These are phyloP conservation scores for Skeletonema menzelii DNA, from an alignment of 108 stramenopile species.

Conservation along the genomic window DNA sequence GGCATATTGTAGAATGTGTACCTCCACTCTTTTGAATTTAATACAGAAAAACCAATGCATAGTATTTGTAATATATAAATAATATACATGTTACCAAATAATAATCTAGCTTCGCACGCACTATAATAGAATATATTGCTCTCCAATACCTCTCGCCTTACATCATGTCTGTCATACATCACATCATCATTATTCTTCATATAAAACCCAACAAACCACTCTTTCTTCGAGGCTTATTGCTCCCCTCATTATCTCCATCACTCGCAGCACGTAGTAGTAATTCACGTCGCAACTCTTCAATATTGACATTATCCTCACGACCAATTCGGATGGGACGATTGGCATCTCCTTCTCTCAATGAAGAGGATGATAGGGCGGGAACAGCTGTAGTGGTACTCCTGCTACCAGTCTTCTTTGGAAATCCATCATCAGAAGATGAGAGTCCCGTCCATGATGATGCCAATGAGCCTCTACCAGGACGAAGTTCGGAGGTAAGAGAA, in stretches of 20 bases:
- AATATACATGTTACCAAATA: too few relatives aligned
- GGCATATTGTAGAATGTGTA: too few relatives aligned
- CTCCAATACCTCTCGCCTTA: too few relatives aligned
- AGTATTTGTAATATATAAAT: too few relatives aligned
- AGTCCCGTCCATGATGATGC: not conserved
- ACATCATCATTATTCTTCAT: too few relatives aligned
- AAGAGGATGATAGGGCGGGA: not conserved
- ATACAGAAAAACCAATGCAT: too few relatives aligned
- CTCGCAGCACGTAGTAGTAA: not conserved
- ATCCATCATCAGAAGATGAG: not conserved
- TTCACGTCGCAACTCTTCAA: not conserved
- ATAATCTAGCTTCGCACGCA: too few relatives aligned
- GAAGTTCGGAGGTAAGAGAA: not conserved
- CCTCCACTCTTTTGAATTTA: too few relatives aligned
- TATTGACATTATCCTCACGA: constrained; percentile 1
- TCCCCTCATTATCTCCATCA: not conserved
- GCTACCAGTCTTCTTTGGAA: not conserved
- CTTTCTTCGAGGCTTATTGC: not conserved
- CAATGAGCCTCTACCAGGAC: not conserved
- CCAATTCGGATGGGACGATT: not conserved
- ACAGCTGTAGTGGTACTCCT: not conserved
- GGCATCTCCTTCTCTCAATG: not conserved
- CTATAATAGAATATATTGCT: too few relatives aligned
- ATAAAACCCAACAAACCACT: not conserved
- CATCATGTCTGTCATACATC: too few relatives aligned